Percentiles rank a stretch among this genome's conserved stretches.
phyloP scores from a whole-genome alignment of 306 rosid genomes.

The Hippophae gyantsensis region DNA sequence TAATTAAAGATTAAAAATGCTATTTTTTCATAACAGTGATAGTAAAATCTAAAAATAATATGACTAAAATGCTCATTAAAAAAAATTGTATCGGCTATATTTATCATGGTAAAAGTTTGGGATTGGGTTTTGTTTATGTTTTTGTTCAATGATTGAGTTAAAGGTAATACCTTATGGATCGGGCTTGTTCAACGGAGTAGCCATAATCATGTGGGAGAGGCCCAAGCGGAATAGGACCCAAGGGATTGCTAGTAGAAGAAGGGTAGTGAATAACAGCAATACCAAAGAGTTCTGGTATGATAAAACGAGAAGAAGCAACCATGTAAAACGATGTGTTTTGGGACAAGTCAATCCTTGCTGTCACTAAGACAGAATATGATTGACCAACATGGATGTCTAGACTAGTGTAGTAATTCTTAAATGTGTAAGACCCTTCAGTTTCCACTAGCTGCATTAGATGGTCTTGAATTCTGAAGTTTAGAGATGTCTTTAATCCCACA shows the following conservation, averaged over 20 bases:
- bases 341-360: not conserved
- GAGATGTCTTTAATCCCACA: slow-evolving; percentile 3
- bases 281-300: not conserved
- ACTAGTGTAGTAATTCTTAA: not conserved
- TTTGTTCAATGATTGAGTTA: not conserved
- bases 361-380: not conserved
- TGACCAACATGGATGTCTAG: slow-evolving; percentile 9
- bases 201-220: not conserved
- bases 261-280: slow-evolving; percentile 4
- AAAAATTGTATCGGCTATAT: too few species aligned
- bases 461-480: slow-evolving; percentile 7
- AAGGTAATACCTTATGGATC: not conserved
- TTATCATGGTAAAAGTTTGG: too few species aligned
- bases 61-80: too few species aligned
- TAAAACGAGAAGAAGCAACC: slow-evolving; percentile 7
- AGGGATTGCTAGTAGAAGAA: not conserved
- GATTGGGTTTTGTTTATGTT: not conserved
- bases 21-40: too few species aligned
- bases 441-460: not conserved
- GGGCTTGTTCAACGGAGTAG: slow-evolving; percentile 2
- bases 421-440: slow-evolving; percentile 9
- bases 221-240: slow-evolving; percentile 6
- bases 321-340: not conserved
- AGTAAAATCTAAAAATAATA: too few species aligned
- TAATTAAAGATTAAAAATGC: too few species aligned